Base-by-base conservation (phyloP, 192 early-diverging fungal species). In the Ambispora gerdemannii region DNA sequence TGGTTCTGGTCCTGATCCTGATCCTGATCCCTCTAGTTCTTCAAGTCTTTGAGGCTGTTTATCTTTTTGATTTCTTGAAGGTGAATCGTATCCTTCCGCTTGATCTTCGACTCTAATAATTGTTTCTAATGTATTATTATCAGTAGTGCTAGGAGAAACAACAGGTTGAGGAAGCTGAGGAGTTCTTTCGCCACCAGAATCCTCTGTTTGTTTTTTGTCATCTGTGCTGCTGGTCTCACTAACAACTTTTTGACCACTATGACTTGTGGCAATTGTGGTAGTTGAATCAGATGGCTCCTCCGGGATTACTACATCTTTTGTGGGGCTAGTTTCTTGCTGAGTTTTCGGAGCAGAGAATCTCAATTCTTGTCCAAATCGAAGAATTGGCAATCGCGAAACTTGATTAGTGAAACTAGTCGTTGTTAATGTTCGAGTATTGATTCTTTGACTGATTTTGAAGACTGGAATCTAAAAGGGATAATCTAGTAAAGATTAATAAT, bases 401-500 rank as follows among this genome's bases (percentile, higher is more conserved):
- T 51, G 65, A 67, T 67, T 52, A n/a, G 3, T 52, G 0, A 67
- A 20, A 20, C 49, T 32, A 31, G 25, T n/a, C 15, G 22, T 10
- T 20, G 47, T 50, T 25, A 50, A 24, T 8, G 31, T 33, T 63
- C 61, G 61, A 30, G 50, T 67, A 38, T 67, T 67, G 19, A 67
- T 67, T 33, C 65, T 50, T 19, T 17, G 4, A 27, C 31, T 25
- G 11, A 64, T 19, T 13, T 36, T 17, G 0, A 36, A 2, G 25
- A 30, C 30, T 33, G 4, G 53, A 3, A 27, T 27, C 34, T 17
- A 50, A 34, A 17, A 0, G 50, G 17, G 50, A 65, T 65, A 31
- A 34, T 19, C 27, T 65, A 15, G 2, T 22, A 32, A 52, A 51
- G 35, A 27, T 22, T 19, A 67, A 51, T 6, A 51, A 4, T 0